Evolutionary conservation across 306 rosid genomes (phyloP).

Genomic region (Trifolium subterraneum): DNA sequence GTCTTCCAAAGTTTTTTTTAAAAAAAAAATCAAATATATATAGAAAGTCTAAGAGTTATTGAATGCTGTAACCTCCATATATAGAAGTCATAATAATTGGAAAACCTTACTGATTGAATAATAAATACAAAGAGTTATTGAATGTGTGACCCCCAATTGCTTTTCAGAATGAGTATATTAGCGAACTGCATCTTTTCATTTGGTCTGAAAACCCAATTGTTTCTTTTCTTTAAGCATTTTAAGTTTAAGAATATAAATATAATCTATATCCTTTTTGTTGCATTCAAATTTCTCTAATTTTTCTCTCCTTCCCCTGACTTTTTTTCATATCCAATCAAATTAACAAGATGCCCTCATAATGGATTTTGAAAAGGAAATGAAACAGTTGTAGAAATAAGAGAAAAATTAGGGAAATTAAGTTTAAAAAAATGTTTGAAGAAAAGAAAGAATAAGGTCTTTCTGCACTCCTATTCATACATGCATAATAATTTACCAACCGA

Average conservation of each 20-base stretch:
- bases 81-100: too few relatives aligned
- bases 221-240: background rate
- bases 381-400: constrained; percentile 12
- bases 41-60: too few relatives aligned
- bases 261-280: too few relatives aligned
- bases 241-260: background rate
- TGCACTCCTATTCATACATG: background rate
- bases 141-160: background rate
- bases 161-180: background rate
- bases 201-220: background rate
- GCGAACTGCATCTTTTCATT: background rate
- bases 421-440: background rate
- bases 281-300: too few relatives aligned
- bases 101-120: background rate
- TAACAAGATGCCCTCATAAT: background rate
- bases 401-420: background rate
- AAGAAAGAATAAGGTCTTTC: background rate
- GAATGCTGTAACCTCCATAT: too few relatives aligned
- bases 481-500: background rate
- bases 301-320: too few relatives aligned
- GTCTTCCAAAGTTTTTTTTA: too few relatives aligned
- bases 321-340: background rate
- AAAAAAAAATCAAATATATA: too few relatives aligned
- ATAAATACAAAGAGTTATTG: background rate
- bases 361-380: background rate